A percentile compares a stretch with the other conserved stretches of the same genome.
phyloP scores from a whole-genome alignment of 352 stramenopile species.

The Pythium sukuiense region DNA sequence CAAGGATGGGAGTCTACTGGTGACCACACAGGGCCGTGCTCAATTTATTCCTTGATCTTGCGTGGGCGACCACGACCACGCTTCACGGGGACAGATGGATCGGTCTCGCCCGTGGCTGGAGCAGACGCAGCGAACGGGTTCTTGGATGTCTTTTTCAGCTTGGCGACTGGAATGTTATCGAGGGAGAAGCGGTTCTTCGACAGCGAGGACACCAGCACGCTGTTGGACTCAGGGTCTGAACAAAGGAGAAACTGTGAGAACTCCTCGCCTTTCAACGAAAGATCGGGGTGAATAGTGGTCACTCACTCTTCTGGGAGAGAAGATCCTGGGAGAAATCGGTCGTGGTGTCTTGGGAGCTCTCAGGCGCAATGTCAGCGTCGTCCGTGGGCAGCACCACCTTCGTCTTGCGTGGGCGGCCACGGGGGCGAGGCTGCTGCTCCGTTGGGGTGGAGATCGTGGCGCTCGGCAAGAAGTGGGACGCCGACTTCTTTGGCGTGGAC shows the following conservation, averaged over 20 bases:
- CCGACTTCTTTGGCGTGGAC: slow-evolving; percentile 9
- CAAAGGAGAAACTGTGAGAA: not conserved
- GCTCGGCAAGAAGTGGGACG: slow-evolving; percentile 1
- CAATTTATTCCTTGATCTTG: slow-evolving; percentile 16
- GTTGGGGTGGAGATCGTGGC: slow-evolving; percentile 15
- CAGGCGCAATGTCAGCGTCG: slow-evolving; percentile 27
- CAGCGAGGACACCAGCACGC: slow-evolving; percentile 55
- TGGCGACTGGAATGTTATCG: slow-evolving; percentile 71
- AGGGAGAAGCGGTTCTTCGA: slow-evolving; percentile 77
- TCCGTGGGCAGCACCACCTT: slow-evolving; percentile 29
- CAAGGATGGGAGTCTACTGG: not conserved
- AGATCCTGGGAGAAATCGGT: slow-evolving; percentile 44
- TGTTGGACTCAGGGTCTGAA: slow-evolving; percentile 58
- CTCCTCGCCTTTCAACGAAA: not conserved
- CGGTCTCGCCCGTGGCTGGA: slow-evolving; percentile 9
- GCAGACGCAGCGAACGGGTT: slow-evolving; percentile 60
- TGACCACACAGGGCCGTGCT: not conserved
- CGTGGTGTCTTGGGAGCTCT: slow-evolving; percentile 42
- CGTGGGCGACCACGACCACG: slow-evolving; percentile 21
- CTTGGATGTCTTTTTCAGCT: slow-evolving; percentile 81
- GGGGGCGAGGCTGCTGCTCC: slow-evolving; percentile 24
- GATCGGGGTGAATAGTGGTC: not conserved
- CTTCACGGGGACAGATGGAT: not conserved
- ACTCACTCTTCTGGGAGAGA: slow-evolving; percentile 51
- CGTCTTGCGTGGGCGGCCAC: slow-evolving; percentile 31